Conservation (phyloP, 2,329 filamentous ascomycete species). For the Nemania diffusa region DNA sequence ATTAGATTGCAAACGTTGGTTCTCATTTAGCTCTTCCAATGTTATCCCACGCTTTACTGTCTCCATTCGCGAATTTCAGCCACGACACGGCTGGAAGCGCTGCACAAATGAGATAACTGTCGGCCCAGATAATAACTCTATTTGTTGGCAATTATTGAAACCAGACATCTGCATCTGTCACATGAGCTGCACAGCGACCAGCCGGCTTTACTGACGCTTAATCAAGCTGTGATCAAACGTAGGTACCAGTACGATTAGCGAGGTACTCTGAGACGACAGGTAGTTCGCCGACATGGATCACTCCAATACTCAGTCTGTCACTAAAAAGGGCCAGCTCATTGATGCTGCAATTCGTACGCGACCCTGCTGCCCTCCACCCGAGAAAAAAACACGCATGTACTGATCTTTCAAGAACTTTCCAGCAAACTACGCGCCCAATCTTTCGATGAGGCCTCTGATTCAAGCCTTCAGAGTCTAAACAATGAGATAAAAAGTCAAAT, state of each 20-base stretch:
- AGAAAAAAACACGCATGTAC: neutral
- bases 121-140: neutral
- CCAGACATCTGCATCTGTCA: neutral
- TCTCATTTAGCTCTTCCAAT: neutral
- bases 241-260: neutral
- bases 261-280: neutral
- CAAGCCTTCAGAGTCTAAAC: constrained; percentile 50
- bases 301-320: constrained; percentile 12
- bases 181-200: neutral
- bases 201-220: constrained; percentile 3
- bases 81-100: neutral
- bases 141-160: neutral
- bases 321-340: constrained; percentile 20
- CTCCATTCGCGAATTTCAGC: neutral
- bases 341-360: constrained; percentile 33
- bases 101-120: neutral
- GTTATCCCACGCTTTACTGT: too few species aligned
- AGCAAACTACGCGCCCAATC: constrained; percentile 45
- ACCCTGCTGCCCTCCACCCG: neutral
- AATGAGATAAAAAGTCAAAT: constrained; percentile 56
- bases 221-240: constrained; percentile 1
- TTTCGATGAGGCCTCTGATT: constrained; percentile 41
- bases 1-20: neutral
- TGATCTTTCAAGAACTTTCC: constrained; percentile 42
- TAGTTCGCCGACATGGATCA: constrained; percentile 26